Percentiles rank a stretch among this genome's conserved stretches.
phyloP scores from a whole-genome alignment of 2,329 filamentous ascomycete species.

The Ophiocordyceps camponoti-saundersi region DNA sequence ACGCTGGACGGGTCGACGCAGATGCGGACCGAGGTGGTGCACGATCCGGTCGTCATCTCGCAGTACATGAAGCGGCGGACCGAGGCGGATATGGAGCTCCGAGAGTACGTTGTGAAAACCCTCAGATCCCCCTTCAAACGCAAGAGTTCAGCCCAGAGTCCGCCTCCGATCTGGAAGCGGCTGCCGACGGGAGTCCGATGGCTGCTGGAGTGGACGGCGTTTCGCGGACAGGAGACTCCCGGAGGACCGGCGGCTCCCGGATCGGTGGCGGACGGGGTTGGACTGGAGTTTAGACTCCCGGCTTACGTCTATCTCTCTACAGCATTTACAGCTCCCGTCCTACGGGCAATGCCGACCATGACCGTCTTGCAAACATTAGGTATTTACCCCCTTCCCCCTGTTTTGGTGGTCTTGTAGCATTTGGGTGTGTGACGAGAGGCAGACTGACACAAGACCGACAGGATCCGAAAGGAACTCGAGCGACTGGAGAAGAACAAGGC shows the following conservation, averaged over 20 bases:
- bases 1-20: constrained; percentile 33
- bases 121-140: constrained; percentile 2
- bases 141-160: no score
- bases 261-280: constrained; percentile 12
- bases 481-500: constrained; percentile 86
- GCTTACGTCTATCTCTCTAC: constrained; percentile 22
- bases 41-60: constrained; percentile 72
- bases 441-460: constrained; percentile 3
- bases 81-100: constrained; percentile 51
- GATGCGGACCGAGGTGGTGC: constrained; percentile 49
- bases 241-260: constrained; percentile 9
- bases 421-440: no score
- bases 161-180: constrained; percentile 4
- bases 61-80: constrained; percentile 71
- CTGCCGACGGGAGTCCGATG: constrained; percentile 6
- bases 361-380: constrained; percentile 28
- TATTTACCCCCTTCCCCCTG: constrained; percentile 4
- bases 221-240: constrained; percentile 2
- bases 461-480: constrained; percentile 47
- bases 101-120: constrained; percentile 40
- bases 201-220: constrained; percentile 7
- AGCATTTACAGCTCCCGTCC: constrained; percentile 32
- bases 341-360: constrained; percentile 32
- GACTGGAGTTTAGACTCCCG: constrained; percentile 15
- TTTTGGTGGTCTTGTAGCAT: no score